Conservation (phyloP, 2,329 filamentous ascomycete species). For the Pseudogymnoascus sp. region DNA sequence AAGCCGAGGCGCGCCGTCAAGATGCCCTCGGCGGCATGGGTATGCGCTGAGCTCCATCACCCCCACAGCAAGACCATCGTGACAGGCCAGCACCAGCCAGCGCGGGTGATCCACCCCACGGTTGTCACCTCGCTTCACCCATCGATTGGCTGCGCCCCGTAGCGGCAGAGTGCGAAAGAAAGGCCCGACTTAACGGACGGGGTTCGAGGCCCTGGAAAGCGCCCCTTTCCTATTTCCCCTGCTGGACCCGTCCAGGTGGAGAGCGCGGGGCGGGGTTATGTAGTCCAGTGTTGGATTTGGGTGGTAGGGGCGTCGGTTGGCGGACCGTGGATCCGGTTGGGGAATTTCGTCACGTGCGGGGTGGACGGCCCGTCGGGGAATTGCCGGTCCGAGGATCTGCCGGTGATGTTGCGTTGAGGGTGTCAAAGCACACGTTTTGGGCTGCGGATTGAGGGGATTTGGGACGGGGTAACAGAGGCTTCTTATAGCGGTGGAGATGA, state of each 20-base stretch:
- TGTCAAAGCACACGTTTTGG: neutral
- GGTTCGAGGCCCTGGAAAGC: neutral
- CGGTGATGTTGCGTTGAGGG: neutral
- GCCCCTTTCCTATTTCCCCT: neutral
- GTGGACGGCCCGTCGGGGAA: neutral
- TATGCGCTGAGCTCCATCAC: constrained; percentile 13
- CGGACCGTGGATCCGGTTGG: neutral
- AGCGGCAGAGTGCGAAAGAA: neutral
- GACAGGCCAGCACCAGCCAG: neutral
- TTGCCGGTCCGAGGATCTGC: neutral
- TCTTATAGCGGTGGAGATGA: neutral
- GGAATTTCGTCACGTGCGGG: neutral
- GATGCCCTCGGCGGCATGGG: constrained; percentile 43
- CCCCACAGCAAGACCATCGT: neutral
- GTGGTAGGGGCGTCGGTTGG: neutral
- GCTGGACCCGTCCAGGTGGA: neutral
- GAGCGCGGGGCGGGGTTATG: constrained; percentile 1
- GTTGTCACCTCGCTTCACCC: neutral
- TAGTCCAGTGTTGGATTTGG: neutral
- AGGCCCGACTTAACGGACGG: neutral
- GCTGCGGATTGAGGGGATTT: neutral
- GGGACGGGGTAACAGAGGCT: neutral
- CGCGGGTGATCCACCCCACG: neutral
- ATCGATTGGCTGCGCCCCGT: neutral
- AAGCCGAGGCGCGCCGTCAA: constrained; percentile 65